Evolutionary conservation across 2,329 filamentous ascomycete genomes (phyloP), one percentile per base, ranked within the genome.

Genomic region (Nectriaceae sp.): DNA sequence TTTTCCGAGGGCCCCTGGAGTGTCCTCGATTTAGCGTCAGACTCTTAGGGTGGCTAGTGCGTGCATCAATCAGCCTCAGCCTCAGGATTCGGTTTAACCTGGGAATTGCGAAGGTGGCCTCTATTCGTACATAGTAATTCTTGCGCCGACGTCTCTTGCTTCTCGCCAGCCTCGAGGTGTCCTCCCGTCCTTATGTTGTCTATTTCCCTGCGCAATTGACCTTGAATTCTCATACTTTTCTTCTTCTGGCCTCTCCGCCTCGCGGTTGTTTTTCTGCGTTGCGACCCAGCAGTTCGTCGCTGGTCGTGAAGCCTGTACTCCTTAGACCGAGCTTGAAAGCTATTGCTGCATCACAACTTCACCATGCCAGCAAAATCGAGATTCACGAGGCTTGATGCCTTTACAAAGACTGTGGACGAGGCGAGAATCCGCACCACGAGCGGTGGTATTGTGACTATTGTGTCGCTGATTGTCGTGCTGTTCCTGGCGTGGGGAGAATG

Each of bases 351-450:
- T 16, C 22, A 29, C 41, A 22, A n/a, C 45, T 16, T 20, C 52
- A 65, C 57, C 42, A 97, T 97, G 94, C 79, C 92, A 58, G 75
- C 87, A 65, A 96, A 96, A 78, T 96, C 90, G 61, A 87, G 94
- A 71, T 97, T 99, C 69, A 96, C 89, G 51, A 87, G 88, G 82
- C 89, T 99, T 56, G 94, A 99, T 73, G 94, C 94, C 79, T 99
- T 99, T 70, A 96, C 93, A 43, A 99, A 99, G 75, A 99, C 94
- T 11, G 94, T 99, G 61, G 94, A 99, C 71, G 94, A 99, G 84
- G 94, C 95, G 59, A 85, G 94, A 63, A 85, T 99, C 68, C 88
- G 95, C 64, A 99, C 94, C 24, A 97, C 92, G 5, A 96, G 91
- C 3, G 94, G 94, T 57, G 94, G 94, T 59, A 84, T 99, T 61